Evolutionary conservation across 2,329 filamentous ascomycete genomes (phyloP).

Genomic region (Trichoderma koningii): DNA sequence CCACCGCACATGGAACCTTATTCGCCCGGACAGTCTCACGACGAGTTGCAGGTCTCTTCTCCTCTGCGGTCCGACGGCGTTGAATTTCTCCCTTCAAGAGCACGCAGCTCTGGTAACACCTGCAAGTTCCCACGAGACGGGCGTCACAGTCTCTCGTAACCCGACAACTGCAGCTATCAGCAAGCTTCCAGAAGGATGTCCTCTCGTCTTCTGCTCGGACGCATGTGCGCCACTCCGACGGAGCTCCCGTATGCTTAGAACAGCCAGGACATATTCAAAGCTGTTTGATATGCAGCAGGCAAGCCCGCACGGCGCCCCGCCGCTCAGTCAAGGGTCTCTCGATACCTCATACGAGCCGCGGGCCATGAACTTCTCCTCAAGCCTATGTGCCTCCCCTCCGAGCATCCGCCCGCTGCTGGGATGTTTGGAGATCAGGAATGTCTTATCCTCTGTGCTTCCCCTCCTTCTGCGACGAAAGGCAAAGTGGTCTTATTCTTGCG

Average conservation of each 20-base stretch:
- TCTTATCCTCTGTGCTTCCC: constrained; percentile 21
- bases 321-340: background rate
- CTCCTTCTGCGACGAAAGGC: background rate
- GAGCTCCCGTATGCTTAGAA: background rate
- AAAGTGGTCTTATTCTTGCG: constrained; percentile 5
- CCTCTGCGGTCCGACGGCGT: constrained; percentile 25
- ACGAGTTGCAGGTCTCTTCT: background rate
- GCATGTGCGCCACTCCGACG: background rate
- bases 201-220: background rate
- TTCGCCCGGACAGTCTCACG: constrained; percentile 13
- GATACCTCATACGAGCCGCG: background rate
- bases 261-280: background rate
- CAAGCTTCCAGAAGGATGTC: constrained; percentile 18
- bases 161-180: background rate
- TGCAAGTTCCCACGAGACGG: constrained; percentile 20
- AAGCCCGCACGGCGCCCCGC: constrained; percentile 21
- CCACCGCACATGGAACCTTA: constrained; percentile 6
- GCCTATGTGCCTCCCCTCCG: background rate
- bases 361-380: background rate
- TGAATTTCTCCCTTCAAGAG: background rate
- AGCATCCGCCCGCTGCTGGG: background rate
- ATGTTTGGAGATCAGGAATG: background rate
- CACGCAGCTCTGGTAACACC: constrained; percentile 15
- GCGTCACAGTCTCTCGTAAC: background rate
- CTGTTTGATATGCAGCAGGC: background rate